Base-by-base conservation (phyloP, 106 monocot species). In the Dendrobium catenatum region DNA sequence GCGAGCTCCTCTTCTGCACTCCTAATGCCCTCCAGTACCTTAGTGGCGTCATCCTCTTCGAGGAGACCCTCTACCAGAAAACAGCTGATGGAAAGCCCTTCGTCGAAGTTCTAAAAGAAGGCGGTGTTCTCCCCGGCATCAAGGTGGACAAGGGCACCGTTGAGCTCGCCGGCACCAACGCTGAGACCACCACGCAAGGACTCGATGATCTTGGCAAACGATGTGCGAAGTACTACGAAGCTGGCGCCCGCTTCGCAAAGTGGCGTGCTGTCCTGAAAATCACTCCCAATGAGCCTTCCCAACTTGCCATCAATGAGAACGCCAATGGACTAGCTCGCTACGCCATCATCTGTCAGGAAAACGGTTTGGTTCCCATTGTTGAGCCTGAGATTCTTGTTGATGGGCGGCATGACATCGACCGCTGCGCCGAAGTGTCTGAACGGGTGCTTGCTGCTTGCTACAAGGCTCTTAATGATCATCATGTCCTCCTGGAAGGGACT, bases 101-200 rank as follows among this genome's bases (percentile, higher is more conserved):
- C 9, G 88, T 88, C 6, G 75, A 84, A 9, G 88, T 88, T 74
- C 88, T 88, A 40, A 88, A 88, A 78, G 88, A 81, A 55, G 86
- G 88, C 13, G 85, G 88, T 13, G 85, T 86, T 51, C 88, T 88
- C 37, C 88, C 88, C 29, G 85, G 88, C 15, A 86, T 88, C 78
- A 88, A 86, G 79, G 88, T 88, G 0, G 88, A 88, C 86, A 88
- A 88, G 85, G 85, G 88, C 56, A 86, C 86, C 15, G 78, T 88
- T 4, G 83, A 88, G 46, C 83, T 88, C 13, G 78, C 78, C 1
- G 86, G 86, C 7, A 88, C 88, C 80, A 86, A 88, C 17, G 88
- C 81, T 19, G 88, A 88, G 79, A 88, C 88, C 43, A 88, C 85
- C 47, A 86, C 88, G 5, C 85, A 85, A 56, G 88, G 88, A n/a